phyloP scores from a whole-genome alignment of 2,329 filamentous ascomycete species.

The Aspergillus melleus region DNA sequence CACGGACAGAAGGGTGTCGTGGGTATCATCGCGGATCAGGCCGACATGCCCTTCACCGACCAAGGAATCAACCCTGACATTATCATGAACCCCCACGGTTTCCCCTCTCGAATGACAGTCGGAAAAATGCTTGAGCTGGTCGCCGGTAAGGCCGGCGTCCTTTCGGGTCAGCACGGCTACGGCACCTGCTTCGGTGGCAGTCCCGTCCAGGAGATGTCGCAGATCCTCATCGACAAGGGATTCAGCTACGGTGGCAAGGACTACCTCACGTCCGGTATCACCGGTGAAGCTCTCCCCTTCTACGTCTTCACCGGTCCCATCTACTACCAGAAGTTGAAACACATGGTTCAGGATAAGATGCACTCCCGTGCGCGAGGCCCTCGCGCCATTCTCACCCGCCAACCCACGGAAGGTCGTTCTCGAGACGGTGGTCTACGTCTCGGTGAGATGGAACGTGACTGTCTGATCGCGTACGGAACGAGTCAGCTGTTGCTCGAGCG shows the following conservation, averaged over 20 bases:
- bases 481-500: slow-evolving; percentile 89
- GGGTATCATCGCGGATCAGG: slow-evolving; percentile 93
- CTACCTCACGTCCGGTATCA: slow-evolving; percentile 92
- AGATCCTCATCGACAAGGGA: slow-evolving; percentile 79
- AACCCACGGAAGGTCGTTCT: slow-evolving; percentile 94
- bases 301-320: slow-evolving; percentile 99
- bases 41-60: slow-evolving; percentile 95
- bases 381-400: slow-evolving; percentile 85
- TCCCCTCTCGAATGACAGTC: slow-evolving; percentile 98
- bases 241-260: slow-evolving; percentile 98
- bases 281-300: slow-evolving; percentile 86
- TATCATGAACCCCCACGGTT: slow-evolving; percentile 99
- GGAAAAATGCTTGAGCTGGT: slow-evolving; percentile 96
- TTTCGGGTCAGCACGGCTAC: slow-evolving; percentile 83
- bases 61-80: slow-evolving; percentile 91
- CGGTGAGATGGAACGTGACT: slow-evolving; percentile 99
- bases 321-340: slow-evolving; percentile 99
- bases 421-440: slow-evolving; percentile 87
- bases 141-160: slow-evolving; percentile 87
- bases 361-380: slow-evolving; percentile 91
- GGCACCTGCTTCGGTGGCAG: slow-evolving; percentile 83
- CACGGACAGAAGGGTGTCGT: slow-evolving; percentile 98
- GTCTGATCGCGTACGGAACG: slow-evolving; percentile 93
- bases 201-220: slow-evolving; percentile 85
- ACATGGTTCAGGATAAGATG: slow-evolving; percentile 99